A percentile compares a stretch with the other conserved stretches of the same genome.
Evolutionary conservation across 106 monocot genomes (phyloP).

Genomic region (Dioscorea zingiberensis): DNA sequence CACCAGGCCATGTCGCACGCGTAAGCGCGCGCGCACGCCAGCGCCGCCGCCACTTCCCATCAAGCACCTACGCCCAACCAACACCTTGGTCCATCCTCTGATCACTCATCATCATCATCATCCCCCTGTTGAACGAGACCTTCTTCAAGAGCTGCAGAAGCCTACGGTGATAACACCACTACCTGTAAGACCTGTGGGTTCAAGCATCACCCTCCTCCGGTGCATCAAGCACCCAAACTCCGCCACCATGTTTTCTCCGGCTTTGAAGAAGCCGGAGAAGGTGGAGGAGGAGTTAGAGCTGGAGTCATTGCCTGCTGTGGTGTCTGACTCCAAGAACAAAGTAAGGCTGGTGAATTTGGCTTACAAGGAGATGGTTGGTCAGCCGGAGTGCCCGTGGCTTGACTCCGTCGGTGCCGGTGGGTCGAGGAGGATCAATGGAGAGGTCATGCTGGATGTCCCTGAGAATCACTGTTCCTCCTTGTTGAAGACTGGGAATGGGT

Average conservation of each 20-base stretch:
- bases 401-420: conserved; percentile 16
- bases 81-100: too few species aligned
- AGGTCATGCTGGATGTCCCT: conserved; percentile 48
- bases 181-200: conserved; percentile 72
- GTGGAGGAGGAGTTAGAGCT: conserved; percentile 78
- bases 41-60: conserved; percentile 4
- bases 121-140: conserved; percentile 42
- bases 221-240: conserved; percentile 20
- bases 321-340: conserved; percentile 73
- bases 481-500: not conserved
- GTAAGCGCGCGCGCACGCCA: conserved; percentile 15
- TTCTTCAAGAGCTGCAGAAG: conserved; percentile 48
- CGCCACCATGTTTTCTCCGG: not conserved
- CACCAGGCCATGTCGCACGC: conserved; percentile 17
- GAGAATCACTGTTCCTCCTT: conserved; percentile 3
- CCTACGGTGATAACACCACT: conserved; percentile 55
- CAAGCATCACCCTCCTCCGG: conserved; percentile 55
- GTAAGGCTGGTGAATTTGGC: conserved; percentile 70
- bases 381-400: conserved; percentile 68
- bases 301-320: conserved; percentile 59
- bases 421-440: conserved; percentile 50
- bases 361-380: conserved; percentile 65
- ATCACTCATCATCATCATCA: not conserved
- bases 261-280: conserved; percentile 31
- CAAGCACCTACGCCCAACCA: conserved; percentile 7